Evolutionary conservation across 2,329 filamentous ascomycete genomes (phyloP), one percentile per base, ranked within the genome.

Genomic region (Trichophyton rubrum): DNA sequence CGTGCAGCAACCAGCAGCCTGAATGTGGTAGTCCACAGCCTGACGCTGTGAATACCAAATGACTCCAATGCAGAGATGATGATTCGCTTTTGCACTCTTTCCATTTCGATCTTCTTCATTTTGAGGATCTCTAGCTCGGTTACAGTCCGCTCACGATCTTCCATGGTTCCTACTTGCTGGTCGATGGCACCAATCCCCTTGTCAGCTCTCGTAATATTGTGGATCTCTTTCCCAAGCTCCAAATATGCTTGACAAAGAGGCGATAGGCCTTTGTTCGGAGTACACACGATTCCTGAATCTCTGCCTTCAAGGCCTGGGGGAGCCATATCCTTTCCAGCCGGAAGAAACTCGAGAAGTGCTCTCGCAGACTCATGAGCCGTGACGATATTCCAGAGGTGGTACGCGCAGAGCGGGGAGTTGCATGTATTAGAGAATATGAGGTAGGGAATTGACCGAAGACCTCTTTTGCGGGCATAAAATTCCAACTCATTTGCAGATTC

Each of bases 361-460:
- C 70, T 67, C 3, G 70, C 67, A 3, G 60, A 58, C 7, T 66
- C 65, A 58, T 72, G 71, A 2, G 68, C 62, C 40, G 62, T 65
- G n/a, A 70, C 49, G 62, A 73, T 70, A 59, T 63, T 68, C 5
- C 69, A 62, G 6, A 73, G 59, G 58, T 72, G 70, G 13, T 71
- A 62, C 1, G 67, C 66, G 13, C 66, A 64, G 53, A 62, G 67
- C 45, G 65, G 67, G 1, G 66, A 68, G 58, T 67, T 66, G 20
- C 57, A 62, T 7, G 66, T 63, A 24, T 69, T 63, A 1, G 68
- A 67, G 17, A 73, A 56, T 38, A 72, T 66, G 3, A 73, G 56
- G 58, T 69, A 71, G n/a, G 71, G 70, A n/a, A 73, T 65, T 2
- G 71, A 73, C 30, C 68, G 69, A 35, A 73, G 65, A 3, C 71